Evolutionary conservation across 2,329 filamentous ascomycete species (phyloP).

Genomic region (Colletotrichum tamarilloi): DNA sequence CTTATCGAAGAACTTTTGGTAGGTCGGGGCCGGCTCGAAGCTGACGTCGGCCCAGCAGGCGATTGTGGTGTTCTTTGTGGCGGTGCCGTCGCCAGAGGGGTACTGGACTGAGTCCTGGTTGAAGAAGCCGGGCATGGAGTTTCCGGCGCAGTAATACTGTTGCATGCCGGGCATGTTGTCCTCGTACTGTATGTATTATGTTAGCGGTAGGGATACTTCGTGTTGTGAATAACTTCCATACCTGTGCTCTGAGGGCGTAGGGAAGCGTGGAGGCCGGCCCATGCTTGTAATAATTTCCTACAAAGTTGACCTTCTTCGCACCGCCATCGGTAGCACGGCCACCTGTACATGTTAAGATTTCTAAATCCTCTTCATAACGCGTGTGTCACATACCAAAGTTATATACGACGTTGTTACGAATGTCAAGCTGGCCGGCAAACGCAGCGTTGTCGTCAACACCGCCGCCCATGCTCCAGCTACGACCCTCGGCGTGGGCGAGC

Average conservation of each 20-base stretch:
- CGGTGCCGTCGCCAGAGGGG: constrained; percentile 40
- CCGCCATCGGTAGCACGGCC: constrained; percentile 47
- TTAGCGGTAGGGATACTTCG: too few species aligned
- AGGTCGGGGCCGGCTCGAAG: constrained; percentile 41
- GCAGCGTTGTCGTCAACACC: constrained; percentile 43
- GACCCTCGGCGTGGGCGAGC: constrained; percentile 44
- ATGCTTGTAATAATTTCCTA: constrained; percentile 47
- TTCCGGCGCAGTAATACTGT: constrained; percentile 47
- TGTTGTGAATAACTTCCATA: neutral
- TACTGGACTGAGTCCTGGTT: constrained; percentile 42
- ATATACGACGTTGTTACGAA: constrained; percentile 50
- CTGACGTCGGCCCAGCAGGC: constrained; percentile 46
- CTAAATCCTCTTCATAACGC: neutral
- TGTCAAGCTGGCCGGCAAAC: constrained; percentile 46
- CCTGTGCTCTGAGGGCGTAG: constrained; percentile 41
- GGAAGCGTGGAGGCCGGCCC: constrained; percentile 44
- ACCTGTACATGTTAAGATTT: neutral
- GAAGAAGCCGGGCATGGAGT: constrained; percentile 46
- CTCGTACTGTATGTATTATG: constrained; percentile 39
- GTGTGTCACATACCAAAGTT: constrained; percentile 43
- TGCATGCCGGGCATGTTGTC: constrained; percentile 46
- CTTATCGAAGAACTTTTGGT: constrained; percentile 44
- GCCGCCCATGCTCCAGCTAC: constrained; percentile 50
- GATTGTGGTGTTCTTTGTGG: constrained; percentile 33
- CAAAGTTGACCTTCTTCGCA: constrained; percentile 45